Evolutionary conservation across 1,284 basidiomycete genomes (phyloP).

Genomic region (Ceratobasidium sp.): DNA sequence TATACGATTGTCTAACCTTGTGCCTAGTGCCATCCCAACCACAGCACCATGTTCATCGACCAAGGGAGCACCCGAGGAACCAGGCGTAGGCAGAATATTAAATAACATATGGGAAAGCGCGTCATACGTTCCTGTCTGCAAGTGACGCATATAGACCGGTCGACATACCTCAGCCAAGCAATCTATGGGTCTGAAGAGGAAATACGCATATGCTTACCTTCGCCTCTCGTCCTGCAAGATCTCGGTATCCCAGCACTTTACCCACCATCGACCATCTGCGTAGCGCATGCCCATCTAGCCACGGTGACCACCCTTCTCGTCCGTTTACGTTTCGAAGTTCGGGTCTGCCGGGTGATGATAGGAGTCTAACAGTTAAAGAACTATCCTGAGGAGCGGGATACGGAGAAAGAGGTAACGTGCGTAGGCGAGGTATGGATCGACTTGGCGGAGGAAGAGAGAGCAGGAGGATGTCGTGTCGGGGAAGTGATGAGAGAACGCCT

Average conservation of each 20-base stretch:
- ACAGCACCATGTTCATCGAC: conserved; percentile 76
- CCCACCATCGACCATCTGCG: conserved; percentile 67
- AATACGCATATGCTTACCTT: conserved; percentile 59
- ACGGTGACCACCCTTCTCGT: conserved; percentile 44
- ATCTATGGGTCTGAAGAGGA: not conserved
- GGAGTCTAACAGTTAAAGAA: conserved; percentile 69
- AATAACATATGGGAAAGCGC: conserved; percentile 72
- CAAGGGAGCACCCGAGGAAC: conserved; percentile 80
- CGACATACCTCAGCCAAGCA: not conserved
- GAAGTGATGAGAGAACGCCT: conserved; percentile 69
- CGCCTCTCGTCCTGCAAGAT: conserved; percentile 70
- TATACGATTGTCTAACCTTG: conserved; percentile 69
- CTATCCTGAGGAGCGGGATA: conserved; percentile 71
- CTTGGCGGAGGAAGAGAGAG: conserved; percentile 57
- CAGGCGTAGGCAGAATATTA: conserved; percentile 70
- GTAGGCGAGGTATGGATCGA: conserved; percentile 52
- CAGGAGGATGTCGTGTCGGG: conserved; percentile 71
- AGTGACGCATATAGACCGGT: not conserved
- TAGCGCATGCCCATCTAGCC: conserved; percentile 37
- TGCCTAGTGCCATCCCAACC: conserved; percentile 76
- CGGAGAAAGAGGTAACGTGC: conserved; percentile 74
- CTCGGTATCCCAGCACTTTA: conserved; percentile 69
- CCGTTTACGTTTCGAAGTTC: conserved; percentile 1
- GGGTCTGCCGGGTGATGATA: conserved; percentile 52
- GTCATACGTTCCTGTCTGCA: conserved; percentile 78